Evolutionary conservation across 306 rosid species (phyloP).

Genomic region (Prunus salicina): DNA sequence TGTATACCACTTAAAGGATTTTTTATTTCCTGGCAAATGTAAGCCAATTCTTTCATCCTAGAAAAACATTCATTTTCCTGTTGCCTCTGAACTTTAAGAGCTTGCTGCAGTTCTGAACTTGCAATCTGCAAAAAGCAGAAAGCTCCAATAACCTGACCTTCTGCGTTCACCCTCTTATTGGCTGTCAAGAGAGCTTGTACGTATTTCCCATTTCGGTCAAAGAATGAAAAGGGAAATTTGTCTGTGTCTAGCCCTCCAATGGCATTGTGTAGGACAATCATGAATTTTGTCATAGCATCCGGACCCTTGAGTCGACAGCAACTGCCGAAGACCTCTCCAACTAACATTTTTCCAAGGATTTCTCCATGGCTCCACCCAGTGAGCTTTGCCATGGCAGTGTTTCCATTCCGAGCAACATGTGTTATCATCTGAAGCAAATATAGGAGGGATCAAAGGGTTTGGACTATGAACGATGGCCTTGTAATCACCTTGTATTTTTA

Average conservation of each 20-base stretch:
- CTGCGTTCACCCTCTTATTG: conserved; percentile 79
- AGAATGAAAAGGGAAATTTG: conserved; percentile 76
- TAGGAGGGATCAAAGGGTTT: conserved; percentile 93
- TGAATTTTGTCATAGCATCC: conserved; percentile 82
- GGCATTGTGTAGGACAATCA: conserved; percentile 93
- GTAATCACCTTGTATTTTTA: conserved; percentile 94
- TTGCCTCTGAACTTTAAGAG: conserved; percentile 70
- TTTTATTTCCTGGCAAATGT: conserved; percentile 91
- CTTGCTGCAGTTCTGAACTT: conserved; percentile 82
- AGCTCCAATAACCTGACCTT: conserved; percentile 81
- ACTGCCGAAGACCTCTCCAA: conserved; percentile 93
- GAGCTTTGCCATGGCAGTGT: conserved; percentile 93
- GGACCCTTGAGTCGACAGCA: conserved; percentile 86
- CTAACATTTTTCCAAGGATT: conserved; percentile 79
- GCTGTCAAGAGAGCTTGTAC: conserved; percentile 90
- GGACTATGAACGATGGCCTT: conserved; percentile 96
- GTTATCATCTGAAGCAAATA: conserved; percentile 95
- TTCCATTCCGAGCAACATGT: conserved; percentile 99
- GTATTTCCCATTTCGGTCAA: conserved; percentile 62
- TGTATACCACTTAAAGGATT: conserved; percentile 88
- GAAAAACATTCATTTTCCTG: conserved; percentile 74
- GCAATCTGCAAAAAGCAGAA: conserved; percentile 95
- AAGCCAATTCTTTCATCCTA: conserved; percentile 89
- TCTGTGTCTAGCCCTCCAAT: conserved; percentile 81
- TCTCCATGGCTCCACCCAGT: conserved; percentile 83